Base-by-base conservation (phyloP, 768 basidiomycete species). In the Suillus placidus region DNA sequence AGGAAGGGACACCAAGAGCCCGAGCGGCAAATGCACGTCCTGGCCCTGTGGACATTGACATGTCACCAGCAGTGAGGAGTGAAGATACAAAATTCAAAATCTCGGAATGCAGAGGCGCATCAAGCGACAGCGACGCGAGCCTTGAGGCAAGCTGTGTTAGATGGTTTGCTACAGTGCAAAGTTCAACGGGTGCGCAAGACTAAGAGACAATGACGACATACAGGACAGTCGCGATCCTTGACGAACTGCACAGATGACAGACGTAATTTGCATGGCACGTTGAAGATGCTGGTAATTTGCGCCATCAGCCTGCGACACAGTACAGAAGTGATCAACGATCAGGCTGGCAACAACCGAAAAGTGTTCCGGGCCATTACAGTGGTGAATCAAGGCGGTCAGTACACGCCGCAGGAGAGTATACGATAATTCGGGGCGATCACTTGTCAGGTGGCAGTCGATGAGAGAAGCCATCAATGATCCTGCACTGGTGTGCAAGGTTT, bases 321-420 rank as follows among this genome's bases (percentile, higher is more conserved):
- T 51, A 16, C 72, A 67, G 64, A 87, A 79, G 49, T 77, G 76
- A 35, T 79, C 73, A 1, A 87, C 72, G 4, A 94, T 69, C 12
- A 85, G 69, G 20, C 91, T 87, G 2, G 84, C 83, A 2, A 93
- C 69, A 0, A 82, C 71, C 6, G 82, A 72, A 72, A 91, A 94
- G 58, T 88, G 84, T 30, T 90, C 87, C 0, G 89, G 77, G 30
- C 82, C 82, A 68, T 89, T 90, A 74, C 90, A 89, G 70, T 97
- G 94, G 72, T 97, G 95, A 23, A 91, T 87, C 13, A 94, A 78
- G 1, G 94, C 89, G 0, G 94, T 96, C 2, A 94, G 78, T 1
- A 90, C 79, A 40, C 94, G 87, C 10, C 91, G 88, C 38, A 93
- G 72, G 34, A 93, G 82, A 0, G 81, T 87, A 65, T 81, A 82